Conservation (phyloP, 2,329 filamentous ascomycete genomes). For the Zymoseptoria crescenta region DNA sequence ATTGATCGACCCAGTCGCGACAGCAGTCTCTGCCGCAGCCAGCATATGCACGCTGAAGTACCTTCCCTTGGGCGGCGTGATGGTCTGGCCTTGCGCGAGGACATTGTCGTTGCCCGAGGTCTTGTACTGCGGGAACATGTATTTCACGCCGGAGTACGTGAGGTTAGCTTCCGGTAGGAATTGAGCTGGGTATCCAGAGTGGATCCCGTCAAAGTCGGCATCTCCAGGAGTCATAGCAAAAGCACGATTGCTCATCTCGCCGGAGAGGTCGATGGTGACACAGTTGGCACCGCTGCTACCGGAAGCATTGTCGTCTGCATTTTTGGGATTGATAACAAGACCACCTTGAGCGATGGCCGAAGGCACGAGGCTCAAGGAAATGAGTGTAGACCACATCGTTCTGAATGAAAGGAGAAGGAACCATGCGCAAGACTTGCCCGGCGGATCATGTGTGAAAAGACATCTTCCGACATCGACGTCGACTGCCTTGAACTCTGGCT, state of each 20-base stretch:
- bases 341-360: conserved; percentile 17
- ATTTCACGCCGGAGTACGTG: conserved; percentile 32
- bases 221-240: conserved; percentile 32
- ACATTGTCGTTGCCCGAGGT: conserved; percentile 33
- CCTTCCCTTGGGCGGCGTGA: conserved; percentile 25
- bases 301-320: conserved; percentile 14
- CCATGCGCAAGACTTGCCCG: background rate
- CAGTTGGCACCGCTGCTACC: conserved; percentile 13
- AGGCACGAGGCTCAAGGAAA: conserved; percentile 10
- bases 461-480: conserved; percentile 1
- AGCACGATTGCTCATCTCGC: conserved; percentile 30
- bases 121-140: conserved; percentile 32
- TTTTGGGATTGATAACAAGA: conserved; percentile 26
- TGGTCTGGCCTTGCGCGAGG: conserved; percentile 31
- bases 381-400: background rate
- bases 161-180: conserved; percentile 31
- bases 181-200: conserved; percentile 33
- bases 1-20: conserved; percentile 33
- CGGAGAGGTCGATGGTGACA: conserved; percentile 21
- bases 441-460: background rate
- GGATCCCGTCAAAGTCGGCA: conserved; percentile 30
- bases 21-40: conserved; percentile 33
- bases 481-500: conserved; percentile 4
- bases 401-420: background rate
- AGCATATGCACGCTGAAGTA: conserved; percentile 36